Evolutionary conservation across 2,329 filamentous ascomycete species (phyloP), one percentile per base, ranked within the genome.

Genomic region (Epichloe festucae): DNA sequence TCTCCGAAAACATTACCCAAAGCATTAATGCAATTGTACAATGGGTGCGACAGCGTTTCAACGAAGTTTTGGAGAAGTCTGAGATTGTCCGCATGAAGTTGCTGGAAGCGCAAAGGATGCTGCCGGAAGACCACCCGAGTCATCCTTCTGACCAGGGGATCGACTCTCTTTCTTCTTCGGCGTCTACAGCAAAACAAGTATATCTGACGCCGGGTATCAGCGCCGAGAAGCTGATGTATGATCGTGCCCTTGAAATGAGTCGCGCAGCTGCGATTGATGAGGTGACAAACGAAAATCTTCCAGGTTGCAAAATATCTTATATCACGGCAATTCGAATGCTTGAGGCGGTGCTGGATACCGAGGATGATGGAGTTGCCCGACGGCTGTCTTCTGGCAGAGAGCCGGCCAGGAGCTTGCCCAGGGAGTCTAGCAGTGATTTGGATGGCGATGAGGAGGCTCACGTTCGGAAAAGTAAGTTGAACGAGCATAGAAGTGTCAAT

Each of bases 161-260:
- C 31, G 78, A 79, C 19, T 78, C 77, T 2, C 72, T 78, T 3
- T 76, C 75, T 1, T 75, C 75, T 1, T 75, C 77, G 14, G 78
- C 76, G n/a, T 78, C 81, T 3, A 83, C 84, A 15, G 77, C 81
- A 2, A 88, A 93, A 54, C 85, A 87, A 49, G 89, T 96, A 27
- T 79, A 86, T 46, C 76, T 98, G 27, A 95, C 87, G 14, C 82
- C 87, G 2, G 93, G 91, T 1, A 83, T 96, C 52, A 96, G 89
- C 21, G 93, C 93, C 0, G 93, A 97, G 71, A 95, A 90, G 69
- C 74, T 98, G 45, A 96, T 98, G 89, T 98, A 96, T 64, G 93
- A 98, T 60, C 87, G 93, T 46, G 93, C 93, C 0, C 73, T 97
- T 21, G 93, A 98, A 66, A 97, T 98, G 93, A 96, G 89, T 65